These are phyloP conservation scores for Oryza brachyantha DNA, from an alignment of 176 grass and related monocot species.

Conservation along the genomic window DNA sequence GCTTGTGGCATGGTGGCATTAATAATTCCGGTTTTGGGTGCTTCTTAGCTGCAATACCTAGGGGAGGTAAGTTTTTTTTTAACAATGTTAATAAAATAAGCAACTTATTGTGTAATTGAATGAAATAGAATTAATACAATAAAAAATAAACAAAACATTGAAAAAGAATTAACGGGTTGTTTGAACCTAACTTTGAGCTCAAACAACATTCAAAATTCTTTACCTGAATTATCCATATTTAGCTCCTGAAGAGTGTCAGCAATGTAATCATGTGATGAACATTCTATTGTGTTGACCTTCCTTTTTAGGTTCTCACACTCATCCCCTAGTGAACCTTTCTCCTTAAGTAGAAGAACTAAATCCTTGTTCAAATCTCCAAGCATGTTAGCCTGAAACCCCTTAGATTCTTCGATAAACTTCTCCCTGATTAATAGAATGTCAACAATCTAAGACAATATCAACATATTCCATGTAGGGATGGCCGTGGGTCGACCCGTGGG, in stretches of 20 bases:
- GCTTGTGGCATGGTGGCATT: too few species aligned
- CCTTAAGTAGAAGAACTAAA: constrained; percentile 45
- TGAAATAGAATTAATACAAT: constrained; percentile 10
- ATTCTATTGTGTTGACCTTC: constrained; percentile 62
- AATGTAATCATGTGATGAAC: constrained; percentile 73
- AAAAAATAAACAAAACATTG: background rate
- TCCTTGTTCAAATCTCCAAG: constrained; percentile 39
- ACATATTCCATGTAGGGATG: constrained; percentile 10
- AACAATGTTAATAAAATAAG: constrained; percentile 7
- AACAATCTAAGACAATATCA: constrained; percentile 1
- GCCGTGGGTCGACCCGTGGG: too few species aligned
- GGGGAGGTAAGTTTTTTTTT: too few species aligned
- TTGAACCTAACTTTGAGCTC: background rate
- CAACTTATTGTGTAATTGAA: background rate
- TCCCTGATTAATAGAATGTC: constrained; percentile 54
- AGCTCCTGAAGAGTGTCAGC: constrained; percentile 77
- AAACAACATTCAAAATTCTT: constrained; percentile 19
- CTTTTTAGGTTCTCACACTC: constrained; percentile 48
- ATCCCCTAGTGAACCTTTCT: constrained; percentile 61
- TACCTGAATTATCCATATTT: constrained; percentile 61
- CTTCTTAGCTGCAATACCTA: too few species aligned
- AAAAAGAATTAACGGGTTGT: background rate
- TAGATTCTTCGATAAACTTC: constrained; percentile 58
- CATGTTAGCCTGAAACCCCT: constrained; percentile 50
- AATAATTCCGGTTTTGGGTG: too few species aligned